Evolutionary conservation across 805 yeast species (phyloP), one percentile per base, ranked within the genome.

Genomic region (Candida nonsorbophila): DNA sequence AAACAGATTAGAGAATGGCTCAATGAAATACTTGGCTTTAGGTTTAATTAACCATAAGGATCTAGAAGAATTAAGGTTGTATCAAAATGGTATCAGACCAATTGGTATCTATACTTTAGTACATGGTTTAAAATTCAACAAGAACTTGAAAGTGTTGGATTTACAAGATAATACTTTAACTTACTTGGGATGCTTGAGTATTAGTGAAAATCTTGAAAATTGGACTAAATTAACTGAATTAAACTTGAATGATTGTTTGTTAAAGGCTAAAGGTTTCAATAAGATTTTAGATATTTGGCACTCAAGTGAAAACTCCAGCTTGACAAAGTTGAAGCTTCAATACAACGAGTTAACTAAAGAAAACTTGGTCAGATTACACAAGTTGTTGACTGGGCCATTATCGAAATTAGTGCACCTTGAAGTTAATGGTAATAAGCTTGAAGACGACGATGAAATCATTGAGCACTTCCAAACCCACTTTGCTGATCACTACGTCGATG

Each of bases 51-150:
- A 81, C 30, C 95, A 92, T 55, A 68, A 72, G 24, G 74, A 77
- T 30, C 67, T 88, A 50, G 75, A 83, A 55, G 75, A 69, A 35
- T 76, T 88, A 20, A 78, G 83, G 52, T 69, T 92, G 42, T 90
- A 86, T 52, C 99, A 92, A 63, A 92, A 92, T 55, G 99, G 99
- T 52, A 92, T 92, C 41, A 79, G 99, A 59, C 97, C 95, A 31
- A 79, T 76, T 33, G 99, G 99, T 44, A 79, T 90, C 32, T 73
- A 80, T 39, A 77, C 72, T 42, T 70, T 90, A 26, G 16, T 39
- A n/a, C 71, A 80, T 30, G 97, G 97, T 33, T 72, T 92, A 47
- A 55, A 72, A 24, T 53, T 67, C 38, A 77, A 84, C 51, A 63
- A 67, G 16, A 60, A 71, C 14, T 70, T 92, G 45, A 67, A 76